phyloP scores from a whole-genome alignment of 2,329 filamentous ascomycete species.

The Beauveria sp. region DNA sequence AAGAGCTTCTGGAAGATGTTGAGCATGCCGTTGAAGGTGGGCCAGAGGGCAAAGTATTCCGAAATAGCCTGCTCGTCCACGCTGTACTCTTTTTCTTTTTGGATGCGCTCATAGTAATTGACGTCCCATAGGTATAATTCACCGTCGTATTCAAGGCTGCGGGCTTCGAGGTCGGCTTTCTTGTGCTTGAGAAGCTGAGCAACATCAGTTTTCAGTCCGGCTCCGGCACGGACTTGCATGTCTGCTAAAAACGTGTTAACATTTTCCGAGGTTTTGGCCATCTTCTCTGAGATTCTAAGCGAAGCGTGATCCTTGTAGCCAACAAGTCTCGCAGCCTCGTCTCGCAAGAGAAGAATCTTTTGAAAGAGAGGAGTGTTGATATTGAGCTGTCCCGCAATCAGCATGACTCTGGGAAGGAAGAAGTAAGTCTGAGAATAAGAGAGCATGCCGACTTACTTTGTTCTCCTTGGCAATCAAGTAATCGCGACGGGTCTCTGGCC shows the following conservation, averaged over 20 bases:
- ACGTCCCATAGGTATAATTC: conserved; percentile 80
- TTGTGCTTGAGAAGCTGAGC: conserved; percentile 66
- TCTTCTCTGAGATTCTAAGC: conserved; percentile 73
- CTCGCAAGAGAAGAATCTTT: conserved; percentile 65
- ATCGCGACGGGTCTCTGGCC: conserved; percentile 59
- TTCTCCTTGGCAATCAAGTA: conserved; percentile 73
- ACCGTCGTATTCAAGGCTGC: conserved; percentile 52
- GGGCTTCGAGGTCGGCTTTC: conserved; percentile 58
- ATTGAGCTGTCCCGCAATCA: conserved; percentile 43
- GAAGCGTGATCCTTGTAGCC: conserved; percentile 72
- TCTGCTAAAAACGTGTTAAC: conserved; percentile 69
- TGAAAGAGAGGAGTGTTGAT: conserved; percentile 66
- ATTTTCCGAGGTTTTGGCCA: conserved; percentile 69
- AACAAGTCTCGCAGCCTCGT: conserved; percentile 69
- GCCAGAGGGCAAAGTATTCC: conserved; percentile 73
- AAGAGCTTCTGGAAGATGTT: conserved; percentile 4
- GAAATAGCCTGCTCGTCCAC: conserved; percentile 74
- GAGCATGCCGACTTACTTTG: conserved; percentile 41
- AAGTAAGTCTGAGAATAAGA: too few species aligned
- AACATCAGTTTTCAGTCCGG: conserved; percentile 64
- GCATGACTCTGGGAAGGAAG: background rate
- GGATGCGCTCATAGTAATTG: conserved; percentile 70
- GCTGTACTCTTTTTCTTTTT: conserved; percentile 72
- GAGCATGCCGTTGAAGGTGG: conserved; percentile 61
- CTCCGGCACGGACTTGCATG: conserved; percentile 56